A percentile compares a stretch with the other conserved stretches of the same genome.
Conservation (phyloP, 1,284 basidiomycete genomes). For the Sutorius eximius region DNA sequence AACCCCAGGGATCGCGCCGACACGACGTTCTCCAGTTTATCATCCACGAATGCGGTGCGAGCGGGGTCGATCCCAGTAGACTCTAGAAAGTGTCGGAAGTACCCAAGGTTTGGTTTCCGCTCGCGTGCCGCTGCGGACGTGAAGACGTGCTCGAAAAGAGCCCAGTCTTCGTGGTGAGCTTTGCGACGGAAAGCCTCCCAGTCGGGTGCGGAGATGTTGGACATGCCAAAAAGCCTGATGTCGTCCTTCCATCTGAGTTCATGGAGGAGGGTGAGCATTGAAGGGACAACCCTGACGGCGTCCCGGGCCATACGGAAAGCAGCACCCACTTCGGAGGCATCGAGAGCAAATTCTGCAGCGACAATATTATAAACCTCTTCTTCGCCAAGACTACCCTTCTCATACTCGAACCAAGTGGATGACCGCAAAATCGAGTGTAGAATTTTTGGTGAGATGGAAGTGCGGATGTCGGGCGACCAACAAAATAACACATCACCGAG, state of each 20-base stretch:
- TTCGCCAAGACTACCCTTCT: too few relatives aligned
- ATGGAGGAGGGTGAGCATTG: conserved; percentile 18
- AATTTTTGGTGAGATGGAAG: too few relatives aligned
- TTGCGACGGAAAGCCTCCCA: conserved; percentile 22
- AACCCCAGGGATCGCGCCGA: conserved; percentile 20
- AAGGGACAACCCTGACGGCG: conserved; percentile 9
- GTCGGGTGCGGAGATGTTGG: conserved; percentile 24
- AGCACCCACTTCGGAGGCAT: conserved; percentile 10
- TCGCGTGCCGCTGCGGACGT: conserved; percentile 15
- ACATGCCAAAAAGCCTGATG: conserved; percentile 25
- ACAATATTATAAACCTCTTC: too few relatives aligned
- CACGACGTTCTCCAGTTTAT: conserved; percentile 24
- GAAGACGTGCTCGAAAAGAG: conserved; percentile 26
- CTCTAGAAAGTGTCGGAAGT: conserved; percentile 1
- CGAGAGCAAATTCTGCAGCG: background rate
- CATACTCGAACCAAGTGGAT: too few relatives aligned
- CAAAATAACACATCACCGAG: too few relatives aligned
- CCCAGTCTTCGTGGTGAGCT: conserved; percentile 18
- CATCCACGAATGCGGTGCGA: conserved; percentile 24
- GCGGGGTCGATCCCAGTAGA: conserved; percentile 20
- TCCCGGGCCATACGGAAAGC: conserved; percentile 10
- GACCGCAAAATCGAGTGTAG: too few relatives aligned
- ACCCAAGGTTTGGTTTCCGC: too few relatives aligned
- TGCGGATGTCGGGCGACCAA: too few relatives aligned
- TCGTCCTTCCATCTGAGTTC: conserved; percentile 8